Percentiles rank a stretch among this genome's conserved stretches.
phyloP scores from a whole-genome alignment of 306 rosid species.

The Ammopiptanthus mongolicus region DNA sequence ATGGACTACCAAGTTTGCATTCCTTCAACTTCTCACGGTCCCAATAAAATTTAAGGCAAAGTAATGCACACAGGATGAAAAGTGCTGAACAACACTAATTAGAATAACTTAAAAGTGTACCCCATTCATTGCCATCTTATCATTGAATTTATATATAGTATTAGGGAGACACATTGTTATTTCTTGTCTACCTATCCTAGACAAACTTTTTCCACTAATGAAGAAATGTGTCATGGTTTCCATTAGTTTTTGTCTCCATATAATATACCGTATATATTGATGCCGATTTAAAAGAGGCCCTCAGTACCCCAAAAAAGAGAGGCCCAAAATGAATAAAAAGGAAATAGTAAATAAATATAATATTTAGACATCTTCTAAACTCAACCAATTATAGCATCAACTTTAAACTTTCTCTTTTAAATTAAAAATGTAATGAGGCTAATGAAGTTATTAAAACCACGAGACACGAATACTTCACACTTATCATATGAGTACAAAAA shows the following conservation, averaged over 20 bases:
- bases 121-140: background rate
- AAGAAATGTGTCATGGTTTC: constrained; percentile 34
- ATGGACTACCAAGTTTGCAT: background rate
- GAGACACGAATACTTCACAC: too few species aligned
- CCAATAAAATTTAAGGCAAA: background rate
- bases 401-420: background rate
- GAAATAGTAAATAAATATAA: background rate
- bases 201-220: constrained; percentile 27
- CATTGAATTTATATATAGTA: background rate
- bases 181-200: constrained; percentile 28
- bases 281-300: background rate
- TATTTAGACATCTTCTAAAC: background rate
- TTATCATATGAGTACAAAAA: too few species aligned
- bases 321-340: background rate
- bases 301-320: too few species aligned
- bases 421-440: background rate
- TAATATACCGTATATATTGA: constrained; percentile 8
- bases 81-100: background rate
- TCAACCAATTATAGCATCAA: background rate
- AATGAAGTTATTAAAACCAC: too few species aligned
- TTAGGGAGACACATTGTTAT: constrained; percentile 2
- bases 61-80: background rate
- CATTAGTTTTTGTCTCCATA: constrained; percentile 41
- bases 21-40: background rate
- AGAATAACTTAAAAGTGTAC: background rate